phyloP scores from a whole-genome alignment of 2,329 filamentous ascomycete species.

The Emericellopsis cladophorae region DNA sequence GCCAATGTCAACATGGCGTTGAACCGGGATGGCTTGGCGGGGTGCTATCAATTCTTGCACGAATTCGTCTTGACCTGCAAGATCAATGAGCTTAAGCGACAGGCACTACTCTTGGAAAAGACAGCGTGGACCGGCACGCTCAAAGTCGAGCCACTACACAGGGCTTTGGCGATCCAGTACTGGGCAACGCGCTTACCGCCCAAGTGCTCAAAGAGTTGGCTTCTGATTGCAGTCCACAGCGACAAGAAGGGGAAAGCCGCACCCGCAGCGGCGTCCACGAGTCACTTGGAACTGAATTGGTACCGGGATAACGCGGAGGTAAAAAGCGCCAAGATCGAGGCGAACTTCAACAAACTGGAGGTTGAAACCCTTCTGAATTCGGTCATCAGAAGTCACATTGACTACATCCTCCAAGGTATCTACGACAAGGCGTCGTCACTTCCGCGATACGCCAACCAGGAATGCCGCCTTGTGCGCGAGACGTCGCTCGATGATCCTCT shows the following conservation, averaged over 20 bases:
- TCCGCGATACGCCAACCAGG: slow-evolving; percentile 47
- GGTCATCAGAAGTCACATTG: slow-evolving; percentile 64
- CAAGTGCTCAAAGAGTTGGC: slow-evolving; percentile 68
- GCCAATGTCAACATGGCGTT: slow-evolving; percentile 59
- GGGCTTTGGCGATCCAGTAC: slow-evolving; percentile 80
- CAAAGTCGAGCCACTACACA: slow-evolving; percentile 65
- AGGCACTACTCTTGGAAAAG: slow-evolving; percentile 58
- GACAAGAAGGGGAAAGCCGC: slow-evolving; percentile 31
- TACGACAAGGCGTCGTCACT: slow-evolving; percentile 45
- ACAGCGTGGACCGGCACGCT: slow-evolving; percentile 69
- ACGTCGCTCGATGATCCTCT: slow-evolving; percentile 49
- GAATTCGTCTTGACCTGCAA: slow-evolving; percentile 85
- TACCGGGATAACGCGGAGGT: slow-evolving; percentile 72
- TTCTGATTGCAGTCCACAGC: slow-evolving; percentile 73
- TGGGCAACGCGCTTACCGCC: slow-evolving; percentile 51
- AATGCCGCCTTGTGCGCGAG: slow-evolving; percentile 44
- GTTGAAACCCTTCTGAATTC: slow-evolving; percentile 61
- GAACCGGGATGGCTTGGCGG: slow-evolving; percentile 54
- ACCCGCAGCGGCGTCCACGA: slow-evolving; percentile 28
- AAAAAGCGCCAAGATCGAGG: slow-evolving; percentile 48
- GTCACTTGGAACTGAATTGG: slow-evolving; percentile 59
- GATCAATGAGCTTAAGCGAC: slow-evolving; percentile 67
- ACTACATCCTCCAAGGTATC: slow-evolving; percentile 56
- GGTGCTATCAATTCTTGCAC: slow-evolving; percentile 79
- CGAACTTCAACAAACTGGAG: slow-evolving; percentile 57